Base-by-base conservation (phyloP, 2,329 filamentous ascomycete species). In the Fusarium sulawesiense region DNA sequence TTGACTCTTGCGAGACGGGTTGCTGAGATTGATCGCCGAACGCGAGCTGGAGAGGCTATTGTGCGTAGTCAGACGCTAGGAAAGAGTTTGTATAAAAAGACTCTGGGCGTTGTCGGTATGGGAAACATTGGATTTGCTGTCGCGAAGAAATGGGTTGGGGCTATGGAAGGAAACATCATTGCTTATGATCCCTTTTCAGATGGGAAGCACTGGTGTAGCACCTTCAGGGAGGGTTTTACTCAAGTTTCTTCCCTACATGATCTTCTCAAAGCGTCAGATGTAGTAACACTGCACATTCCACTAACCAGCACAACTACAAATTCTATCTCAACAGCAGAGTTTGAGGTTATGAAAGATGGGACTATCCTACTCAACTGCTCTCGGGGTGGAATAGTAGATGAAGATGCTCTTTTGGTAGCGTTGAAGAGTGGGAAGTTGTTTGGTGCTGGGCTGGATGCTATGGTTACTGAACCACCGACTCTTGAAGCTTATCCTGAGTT, bases 61-160 rank as follows among this genome's bases (percentile, higher is more conserved):
- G 34, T 57, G 3, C 37, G 55, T 1, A 57, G 47, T 18, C 25
- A 57, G 2, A 55, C 47, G 0, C 4, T 57, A 0, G 55, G 55
- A 3, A 57, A 55, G 7, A 57, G 55, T 12, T 20, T 57, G 13
- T 55, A 30, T 7, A 57, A 41, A 11, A 57, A 55, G 10, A 55
- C 20, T 0, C 5, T 57, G 3, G 47, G 55, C 0, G 48, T 57
- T 42, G 4, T 57, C 1, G 55, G 55, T 0, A 57, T 57, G 55
- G 55, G 55, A 1, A 57, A 57, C 5, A 55, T 57, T 14, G 55
- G 55, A 0, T 5, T 57, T 2, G 20, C 55, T 21, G 34, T 57
- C 20, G 55, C 55, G 11, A 55, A 32, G 55, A 57, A 57, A 12
- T 57, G 55, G 55, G 12, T 25, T 25, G 55, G 55, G 0, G 55